Percentiles rank a stretch among this genome's conserved stretches.
Conservation (phyloP, 2,329 filamentous ascomycete species). For the Aspergillus pseudoviridinutans region DNA sequence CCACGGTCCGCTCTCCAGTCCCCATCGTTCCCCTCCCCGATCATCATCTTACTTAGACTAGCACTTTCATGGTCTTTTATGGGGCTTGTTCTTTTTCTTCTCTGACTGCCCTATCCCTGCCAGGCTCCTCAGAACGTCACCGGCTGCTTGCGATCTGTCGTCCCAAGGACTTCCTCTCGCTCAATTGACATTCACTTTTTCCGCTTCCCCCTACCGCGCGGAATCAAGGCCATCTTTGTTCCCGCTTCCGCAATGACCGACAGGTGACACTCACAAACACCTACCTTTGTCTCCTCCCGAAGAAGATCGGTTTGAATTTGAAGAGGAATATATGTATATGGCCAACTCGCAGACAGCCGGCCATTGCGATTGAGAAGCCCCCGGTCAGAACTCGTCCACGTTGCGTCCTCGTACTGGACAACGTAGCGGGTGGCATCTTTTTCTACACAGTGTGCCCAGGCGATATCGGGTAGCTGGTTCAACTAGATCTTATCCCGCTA, state of each 20-base stretch:
- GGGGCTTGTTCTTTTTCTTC: neutral
- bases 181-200: slow-evolving; percentile 4
- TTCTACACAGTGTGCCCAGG: neutral
- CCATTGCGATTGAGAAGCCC: neutral
- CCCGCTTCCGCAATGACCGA: slow-evolving; percentile 12
- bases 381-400: neutral
- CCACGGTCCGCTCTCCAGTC: neutral
- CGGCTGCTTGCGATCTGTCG: no score
- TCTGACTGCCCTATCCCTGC: neutral
- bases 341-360: neutral
- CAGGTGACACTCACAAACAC: slow-evolving; percentile 10
- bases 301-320: neutral
- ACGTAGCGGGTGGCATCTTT: neutral
- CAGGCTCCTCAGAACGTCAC: neutral
- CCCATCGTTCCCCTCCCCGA: neutral
- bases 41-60: neutral
- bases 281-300: no score
- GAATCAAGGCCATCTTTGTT: neutral
- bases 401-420: neutral
- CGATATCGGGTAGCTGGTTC: neutral
- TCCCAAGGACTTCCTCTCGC: neutral
- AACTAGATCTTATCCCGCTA: slow-evolving; percentile 4
- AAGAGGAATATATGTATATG: neutral
- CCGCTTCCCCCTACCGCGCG: slow-evolving; percentile 1
- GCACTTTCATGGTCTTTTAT: neutral